Evolutionary conservation across 179 eudicot species (phyloP), one percentile per base, ranked within the genome.

Genomic region (Carnegiea gigantea): DNA sequence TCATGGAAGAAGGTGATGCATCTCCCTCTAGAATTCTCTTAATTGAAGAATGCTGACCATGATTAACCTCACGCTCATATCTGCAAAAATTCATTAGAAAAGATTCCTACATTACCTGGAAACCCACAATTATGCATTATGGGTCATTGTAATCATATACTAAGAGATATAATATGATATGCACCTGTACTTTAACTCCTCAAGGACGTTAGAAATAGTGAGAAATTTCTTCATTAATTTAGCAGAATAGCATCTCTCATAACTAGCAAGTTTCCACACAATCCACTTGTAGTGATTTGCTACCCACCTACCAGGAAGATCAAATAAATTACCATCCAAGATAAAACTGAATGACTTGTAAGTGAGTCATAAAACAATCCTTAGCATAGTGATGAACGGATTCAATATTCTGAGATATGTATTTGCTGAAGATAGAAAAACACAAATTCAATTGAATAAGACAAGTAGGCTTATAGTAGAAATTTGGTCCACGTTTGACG

Each of bases 201-300:
- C 97, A 67, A 94, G 88, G 76, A 96, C 96, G 80, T 91, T 94
- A 57, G 86, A 79, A 36, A 88, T 88, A 17, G 92, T 90, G 75
- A 92, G 84, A 72, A 92, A 87, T 23, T 85, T 88, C 77, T 85
- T 90, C 76, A 79, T 80, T 51, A 81, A 84, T 79, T 91, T 87
- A 77, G 86, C 76, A 17, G 93, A 87, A 87, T 84, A 91, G 79
- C 87, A 89, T 85, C 98, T 91, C 85, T 94, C 98, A 82, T 92
- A 94, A 83, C 92, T 91, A 73, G 97, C 94, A 81, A 95, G 94
- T 88, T 95, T 95, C 99, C 99, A 94, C 72, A 95, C 94, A 80
- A 95, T 91, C 99, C 99, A 95, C 92, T 92, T 94, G 89, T 86
- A 94, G 88, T 95, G 99, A 90, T 95, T 94, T 84, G 92, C 86